Conservation (phyloP, 2,329 filamentous ascomycete genomes). For the Colletotrichum liaoningense region DNA sequence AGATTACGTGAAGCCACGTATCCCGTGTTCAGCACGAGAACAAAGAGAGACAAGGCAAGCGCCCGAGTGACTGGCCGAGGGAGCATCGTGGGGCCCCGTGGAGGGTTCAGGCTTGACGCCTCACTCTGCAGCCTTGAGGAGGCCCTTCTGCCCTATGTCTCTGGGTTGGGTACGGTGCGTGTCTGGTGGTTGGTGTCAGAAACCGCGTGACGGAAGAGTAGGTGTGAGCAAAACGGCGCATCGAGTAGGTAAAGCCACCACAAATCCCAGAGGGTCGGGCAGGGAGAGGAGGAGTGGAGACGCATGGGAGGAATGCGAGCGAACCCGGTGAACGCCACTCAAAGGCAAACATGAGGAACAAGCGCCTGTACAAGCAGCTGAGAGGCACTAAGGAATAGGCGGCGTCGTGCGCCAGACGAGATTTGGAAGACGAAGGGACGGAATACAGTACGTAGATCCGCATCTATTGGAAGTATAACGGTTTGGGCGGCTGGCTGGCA, state of each 20-base stretch:
- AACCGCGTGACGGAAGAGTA: conserved; percentile 20
- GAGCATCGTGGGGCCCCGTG: conserved; percentile 15
- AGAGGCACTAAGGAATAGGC: conserved; percentile 3
- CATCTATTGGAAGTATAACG: conserved; percentile 33
- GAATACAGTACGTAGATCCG: conserved; percentile 17
- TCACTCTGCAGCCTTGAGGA: conserved; percentile 27
- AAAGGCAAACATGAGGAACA: conserved; percentile 10
- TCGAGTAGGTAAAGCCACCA: conserved; percentile 11
- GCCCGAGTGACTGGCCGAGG: conserved; percentile 12
- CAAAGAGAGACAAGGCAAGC: conserved; percentile 27
- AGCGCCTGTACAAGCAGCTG: conserved; percentile 20
- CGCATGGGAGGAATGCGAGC: conserved; percentile 3
- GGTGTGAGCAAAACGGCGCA: conserved; percentile 16
- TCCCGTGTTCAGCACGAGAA: conserved; percentile 21
- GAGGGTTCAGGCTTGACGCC: background rate
- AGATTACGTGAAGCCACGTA: conserved; percentile 25
- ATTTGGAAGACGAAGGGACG: background rate
- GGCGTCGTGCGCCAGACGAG: conserved; percentile 9
- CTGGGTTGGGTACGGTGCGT: background rate
- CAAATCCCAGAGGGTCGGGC: conserved; percentile 17
- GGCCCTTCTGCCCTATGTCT: conserved; percentile 22
- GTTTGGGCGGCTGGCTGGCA: conserved; percentile 16
- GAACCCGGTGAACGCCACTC: conserved; percentile 16
- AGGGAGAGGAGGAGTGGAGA: background rate
- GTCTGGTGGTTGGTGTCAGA: conserved; percentile 28